Base-by-base conservation (phyloP, 139 green algal genomes). In the Coccomyxa sp. region DNA sequence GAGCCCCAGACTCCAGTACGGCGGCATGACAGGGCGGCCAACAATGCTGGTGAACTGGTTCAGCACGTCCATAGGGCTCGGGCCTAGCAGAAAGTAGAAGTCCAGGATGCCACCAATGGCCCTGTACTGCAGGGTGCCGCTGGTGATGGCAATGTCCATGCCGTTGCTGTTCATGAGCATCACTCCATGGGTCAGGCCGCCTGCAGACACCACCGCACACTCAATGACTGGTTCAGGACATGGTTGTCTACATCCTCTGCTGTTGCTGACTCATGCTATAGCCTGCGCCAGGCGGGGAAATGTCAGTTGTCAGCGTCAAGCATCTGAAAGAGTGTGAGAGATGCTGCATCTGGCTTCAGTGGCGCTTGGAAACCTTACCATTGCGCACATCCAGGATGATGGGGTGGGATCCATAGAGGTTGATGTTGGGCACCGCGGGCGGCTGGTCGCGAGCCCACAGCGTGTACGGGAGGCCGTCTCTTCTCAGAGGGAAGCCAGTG, bases 81-180 rank as follows among this genome's bases (percentile, higher is more conserved):
- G 92, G 0, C 92, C 92, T 8, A 35, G 34, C 40, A 78, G 16
- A 34, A 92, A 40, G 81, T 85, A 92, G n/a, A 96, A 12, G 74
- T 97, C 92, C 14, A 97, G n/a, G 0, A 93, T 76, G 34, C 92
- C 92, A 7, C 92, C 92, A 0, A 85, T 85, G 2, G 82, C 70
- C 72, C 90, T 87, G 76, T 8, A 85, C 44, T 38, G 79, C 10
- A 94, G 75, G 8, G 50, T 37, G 33, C 84, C 70, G 8, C 50
- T 29, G 4, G 38, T 79, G 1, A 85, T 39, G 6, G 78, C 54
- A 0, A 94, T 77, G n/a, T 95, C 90, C 87, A 95, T 89, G 2
- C 68, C 90, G 36, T 94, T 95, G 80, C 78, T 86, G 78, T 71
- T 90, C 7, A 89, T 54, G 39, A 95, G 34, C 29, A 93, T 84